phyloP scores from a whole-genome alignment of 2,329 filamentous ascomycete species.

The Orbilia ellipsospora region DNA sequence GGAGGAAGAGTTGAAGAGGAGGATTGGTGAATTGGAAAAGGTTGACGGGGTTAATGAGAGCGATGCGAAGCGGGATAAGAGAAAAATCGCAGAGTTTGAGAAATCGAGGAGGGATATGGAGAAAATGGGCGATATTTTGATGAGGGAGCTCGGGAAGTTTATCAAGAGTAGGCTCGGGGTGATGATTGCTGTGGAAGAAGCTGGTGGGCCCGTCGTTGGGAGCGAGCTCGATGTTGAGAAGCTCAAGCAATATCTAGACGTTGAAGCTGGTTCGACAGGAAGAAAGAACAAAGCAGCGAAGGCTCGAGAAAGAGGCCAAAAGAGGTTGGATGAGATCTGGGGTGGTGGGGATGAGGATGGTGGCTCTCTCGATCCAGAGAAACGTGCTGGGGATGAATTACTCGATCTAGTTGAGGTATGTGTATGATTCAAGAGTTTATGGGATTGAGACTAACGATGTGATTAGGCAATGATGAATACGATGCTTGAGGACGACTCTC shows the following conservation, averaged over 20 bases:
- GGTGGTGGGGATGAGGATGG: conserved; percentile 30
- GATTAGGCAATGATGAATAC: conserved; percentile 34
- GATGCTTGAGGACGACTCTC: conserved; percentile 44
- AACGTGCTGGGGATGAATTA: conserved; percentile 39
- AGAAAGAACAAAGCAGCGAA: conserved; percentile 42
- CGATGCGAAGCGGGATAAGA: conserved; percentile 35
- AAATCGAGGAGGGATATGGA: conserved; percentile 35
- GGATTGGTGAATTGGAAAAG: conserved; percentile 35
- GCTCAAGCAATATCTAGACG: conserved; percentile 29
- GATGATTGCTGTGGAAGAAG: conserved; percentile 51
- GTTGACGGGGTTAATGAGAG: conserved; percentile 13
- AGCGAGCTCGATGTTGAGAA: conserved; percentile 34
- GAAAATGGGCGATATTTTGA: conserved; percentile 17
- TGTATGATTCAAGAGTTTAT: background rate
- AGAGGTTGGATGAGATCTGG: conserved; percentile 50
- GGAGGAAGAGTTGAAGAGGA: conserved; percentile 36
- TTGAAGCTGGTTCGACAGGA: conserved; percentile 8
- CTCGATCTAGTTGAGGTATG: conserved; percentile 42
- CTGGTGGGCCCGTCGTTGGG: conserved; percentile 44
- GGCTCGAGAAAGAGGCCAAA: conserved; percentile 41
- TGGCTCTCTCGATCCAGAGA: conserved; percentile 9
- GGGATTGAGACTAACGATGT: conserved; percentile 2
- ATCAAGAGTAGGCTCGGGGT: conserved; percentile 36
- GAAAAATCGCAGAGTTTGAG: conserved; percentile 42
- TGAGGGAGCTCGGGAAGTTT: conserved; percentile 47